Evolutionary conservation across 768 basidiomycete species (phyloP), one percentile per base, ranked within the genome.

Genomic region (Russula lepida): DNA sequence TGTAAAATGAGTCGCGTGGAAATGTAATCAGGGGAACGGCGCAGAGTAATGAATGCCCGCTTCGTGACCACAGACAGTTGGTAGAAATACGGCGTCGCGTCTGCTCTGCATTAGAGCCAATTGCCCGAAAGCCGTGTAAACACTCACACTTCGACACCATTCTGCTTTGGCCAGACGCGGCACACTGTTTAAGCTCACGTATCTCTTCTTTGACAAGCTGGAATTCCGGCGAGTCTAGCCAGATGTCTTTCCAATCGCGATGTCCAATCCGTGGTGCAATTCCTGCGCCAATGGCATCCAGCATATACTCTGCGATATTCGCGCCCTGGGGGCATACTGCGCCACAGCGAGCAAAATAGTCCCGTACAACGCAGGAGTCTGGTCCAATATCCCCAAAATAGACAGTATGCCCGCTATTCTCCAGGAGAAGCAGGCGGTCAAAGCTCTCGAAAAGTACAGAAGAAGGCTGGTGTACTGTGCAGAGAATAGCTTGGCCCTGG

Each of bases 381-480:
- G 77, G 70, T 48, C 92, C 93, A 53, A 95, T 90, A 63, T 89
- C 87, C 46, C 92, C 93, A 69, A 91, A 95, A 78, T 95, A 95
- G n/a, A 94, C 89, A 0, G 91, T 93, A 71, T 90, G 85, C 7
- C 93, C 93, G 1, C 93, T 93, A 17, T 78, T 76, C 67, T 92
- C 84, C 17, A 87, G 75, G 11, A 88, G 75, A 28, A 89, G 71
- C 48, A 87, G 73, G 41, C 84, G 80, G 66, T 88, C 93, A 66
- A 97, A 95, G 68, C 84, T 85, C 71, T 92, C 87, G 73, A 95
- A 95, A 2, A 95, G 76, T 21, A 92, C 78, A 3, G 89, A 84
- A 3, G 89, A 91, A 3, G 92, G 92, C 65, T 93, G 92, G 64
- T 92, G 91, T 66, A 94, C 92, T 4, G 89, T 95, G 73, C 91